phyloP scores from a whole-genome alignment of 495 filamentous ascomycete species.

The Hypoxylon cercidicola region DNA sequence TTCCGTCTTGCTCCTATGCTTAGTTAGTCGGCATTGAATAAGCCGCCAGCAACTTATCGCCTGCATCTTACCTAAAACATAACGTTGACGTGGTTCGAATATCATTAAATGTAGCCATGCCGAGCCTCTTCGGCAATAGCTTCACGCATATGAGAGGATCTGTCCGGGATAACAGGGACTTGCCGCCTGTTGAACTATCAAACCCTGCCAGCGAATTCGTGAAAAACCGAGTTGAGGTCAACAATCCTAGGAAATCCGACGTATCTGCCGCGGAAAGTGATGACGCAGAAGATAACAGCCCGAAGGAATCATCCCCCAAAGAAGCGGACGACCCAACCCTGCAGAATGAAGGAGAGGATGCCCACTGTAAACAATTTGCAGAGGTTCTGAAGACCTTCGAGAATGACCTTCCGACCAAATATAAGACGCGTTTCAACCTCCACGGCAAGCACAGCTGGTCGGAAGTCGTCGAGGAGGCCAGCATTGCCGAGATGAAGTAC shows the following conservation, averaged over 20 bases:
- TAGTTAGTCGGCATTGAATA: too few relatives aligned
- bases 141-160: constrained; percentile 6
- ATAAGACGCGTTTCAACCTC: constrained; percentile 9
- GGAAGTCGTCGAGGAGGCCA: constrained; percentile 10
- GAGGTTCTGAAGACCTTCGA: constrained; percentile 1
- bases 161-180: constrained; percentile 1
- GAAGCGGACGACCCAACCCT: neutral
- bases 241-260: neutral
- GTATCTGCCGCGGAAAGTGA: too few relatives aligned
- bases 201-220: constrained; percentile 18
- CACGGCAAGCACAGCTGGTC: constrained; percentile 1
- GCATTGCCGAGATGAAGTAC: constrained; percentile 20
- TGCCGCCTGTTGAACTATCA: constrained; percentile 7
- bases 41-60: too few relatives aligned
- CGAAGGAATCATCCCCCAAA: neutral
- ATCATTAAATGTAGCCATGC: too few relatives aligned
- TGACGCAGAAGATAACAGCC: too few relatives aligned
- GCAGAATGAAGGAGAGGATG: neutral
- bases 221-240: constrained; percentile 11
- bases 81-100: too few relatives aligned
- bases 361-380: constrained; percentile 5
- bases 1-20: too few relatives aligned
- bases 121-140: neutral
- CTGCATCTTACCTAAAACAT: too few relatives aligned
- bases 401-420: constrained; percentile 1